These are phyloP conservation scores for Coelastrella sp. DNA, from an alignment of 139 green algal species.

Conservation along the genomic window DNA sequence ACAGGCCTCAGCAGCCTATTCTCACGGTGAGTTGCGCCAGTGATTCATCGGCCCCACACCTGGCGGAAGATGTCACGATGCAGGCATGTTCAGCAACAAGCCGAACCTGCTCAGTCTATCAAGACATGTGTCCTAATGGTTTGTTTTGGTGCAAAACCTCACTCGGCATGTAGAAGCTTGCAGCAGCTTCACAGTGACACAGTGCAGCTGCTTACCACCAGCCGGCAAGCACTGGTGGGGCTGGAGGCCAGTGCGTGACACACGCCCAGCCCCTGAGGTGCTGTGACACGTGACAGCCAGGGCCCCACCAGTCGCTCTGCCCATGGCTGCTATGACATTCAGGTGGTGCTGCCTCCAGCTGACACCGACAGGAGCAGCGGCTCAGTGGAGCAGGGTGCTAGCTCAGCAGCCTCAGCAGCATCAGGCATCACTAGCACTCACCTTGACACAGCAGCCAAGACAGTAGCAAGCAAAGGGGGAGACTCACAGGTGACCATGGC, in stretches of 20 bases:
- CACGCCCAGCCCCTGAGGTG: background rate
- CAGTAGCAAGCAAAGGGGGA: background rate
- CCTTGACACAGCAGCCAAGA: background rate
- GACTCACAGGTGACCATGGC: background rate
- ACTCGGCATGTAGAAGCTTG: background rate
- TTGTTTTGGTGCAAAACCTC: too few relatives aligned
- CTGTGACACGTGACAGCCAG: background rate
- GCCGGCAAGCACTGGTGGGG: conserved; percentile 35
- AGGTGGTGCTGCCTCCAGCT: conserved; percentile 35
- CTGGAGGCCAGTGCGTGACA: background rate
- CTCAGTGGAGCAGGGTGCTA: background rate
- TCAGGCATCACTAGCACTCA: background rate
- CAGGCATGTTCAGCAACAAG: too few relatives aligned
- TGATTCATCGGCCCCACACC: background rate
- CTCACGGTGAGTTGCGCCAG: conserved; percentile 56
- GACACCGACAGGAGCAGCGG: background rate
- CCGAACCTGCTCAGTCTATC: too few relatives aligned
- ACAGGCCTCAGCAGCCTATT: conserved; percentile 82
- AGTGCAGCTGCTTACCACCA: background rate
- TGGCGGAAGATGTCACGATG: background rate
- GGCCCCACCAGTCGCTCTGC: conserved; percentile 41
- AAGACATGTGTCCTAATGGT: too few relatives aligned
- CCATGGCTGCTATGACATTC: conserved; percentile 17
- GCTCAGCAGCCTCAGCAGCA: conserved; percentile 10
- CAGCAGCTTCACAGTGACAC: background rate